Evolutionary conservation across 1,284 basidiomycete species (phyloP), one percentile per base, ranked within the genome.

Genomic region (Moesziomyces antarcticus): DNA sequence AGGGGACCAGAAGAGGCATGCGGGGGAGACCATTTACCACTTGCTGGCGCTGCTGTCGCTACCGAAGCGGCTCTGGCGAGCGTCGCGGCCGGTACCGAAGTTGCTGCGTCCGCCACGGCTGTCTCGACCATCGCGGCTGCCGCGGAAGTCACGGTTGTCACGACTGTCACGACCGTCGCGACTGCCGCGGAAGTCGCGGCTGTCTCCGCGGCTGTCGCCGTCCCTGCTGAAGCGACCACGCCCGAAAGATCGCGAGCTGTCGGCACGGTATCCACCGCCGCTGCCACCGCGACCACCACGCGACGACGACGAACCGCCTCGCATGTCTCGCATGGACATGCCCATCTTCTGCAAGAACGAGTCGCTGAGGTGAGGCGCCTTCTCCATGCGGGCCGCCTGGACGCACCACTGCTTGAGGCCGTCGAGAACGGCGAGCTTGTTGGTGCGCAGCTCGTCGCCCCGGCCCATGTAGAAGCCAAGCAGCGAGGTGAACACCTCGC

Each of bases 401-500:
- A 68, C 60, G 3, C 55, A 27, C 77, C 77, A 79, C 20, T 59
- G 51, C 62, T 73, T 77, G 54, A 79, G 52, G 11, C 72, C 77
- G 2, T 77, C 57, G 40, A 77, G 35, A 13, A 77, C 21, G 42
- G 40, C 46, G 50, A 45, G 62, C 56, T 74, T 70, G 53, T 25
- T 65, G 35, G 62, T 63, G 35, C 71, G 71, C 10, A 79, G 60
- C 41, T 70, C 75, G n/a, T 56, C 50, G n/a, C 55, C 47, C 21
- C 52, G 54, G 45, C 67, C 60, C 8, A 61, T 22, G 56, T 82
- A 82, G 68, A 66, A 80, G 49, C 79, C 79, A 9, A 80, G 71
- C 44, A 78, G 50, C 60, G 50, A 71, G 47, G 54, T 58, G 51
- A 60, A 70, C 0, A 56, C 44, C 43, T 66, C 69, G 47, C 65